These are phyloP conservation scores for Angomonas desouzai DNA, from an alignment of 208 protist genomes.

Conservation along the genomic window DNA sequence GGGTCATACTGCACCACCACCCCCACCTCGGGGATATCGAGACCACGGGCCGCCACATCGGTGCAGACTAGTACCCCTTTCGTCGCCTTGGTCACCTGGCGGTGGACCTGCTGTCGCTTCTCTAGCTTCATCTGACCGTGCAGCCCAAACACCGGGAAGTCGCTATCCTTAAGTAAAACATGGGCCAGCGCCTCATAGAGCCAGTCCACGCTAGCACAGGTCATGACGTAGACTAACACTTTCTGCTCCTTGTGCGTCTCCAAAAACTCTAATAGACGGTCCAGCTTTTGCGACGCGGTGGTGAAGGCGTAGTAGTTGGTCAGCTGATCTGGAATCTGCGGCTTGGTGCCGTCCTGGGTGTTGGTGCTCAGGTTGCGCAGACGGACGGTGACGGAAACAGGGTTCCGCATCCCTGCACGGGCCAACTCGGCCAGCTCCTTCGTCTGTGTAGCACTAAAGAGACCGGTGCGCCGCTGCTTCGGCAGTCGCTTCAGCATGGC, in stretches of 20 bases:
- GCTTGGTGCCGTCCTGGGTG: conserved; percentile 43
- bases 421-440: conserved; percentile 87
- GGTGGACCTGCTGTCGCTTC: conserved; percentile 81
- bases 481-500: conserved; percentile 85
- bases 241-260: conserved; percentile 58
- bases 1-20: conserved; percentile 98
- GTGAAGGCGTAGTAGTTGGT: conserved; percentile 86
- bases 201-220: conserved; percentile 91
- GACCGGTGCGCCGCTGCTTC: conserved; percentile 87
- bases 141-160: conserved; percentile 63
- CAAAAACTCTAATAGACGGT: conserved; percentile 83
- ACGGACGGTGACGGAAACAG: conserved; percentile 83
- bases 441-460: conserved; percentile 94
- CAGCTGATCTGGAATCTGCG: conserved; percentile 84
- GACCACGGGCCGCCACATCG: conserved; percentile 92
- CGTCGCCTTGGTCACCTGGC: conserved; percentile 45
- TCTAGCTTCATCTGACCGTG: conserved; percentile 92
- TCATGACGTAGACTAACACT: conserved; percentile 92
- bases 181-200: conserved; percentile 67
- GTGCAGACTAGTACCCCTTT: conserved; percentile 95
- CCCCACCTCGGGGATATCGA: conserved; percentile 95
- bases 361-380: conserved; percentile 23
- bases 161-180: conserved; percentile 55
- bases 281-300: conserved; percentile 77
- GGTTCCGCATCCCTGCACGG: conserved; percentile 88